A percentile compares a stretch with the other conserved stretches of the same genome.
phyloP scores from a whole-genome alignment of 169 alveolate species.

The Fabrea salina region DNA sequence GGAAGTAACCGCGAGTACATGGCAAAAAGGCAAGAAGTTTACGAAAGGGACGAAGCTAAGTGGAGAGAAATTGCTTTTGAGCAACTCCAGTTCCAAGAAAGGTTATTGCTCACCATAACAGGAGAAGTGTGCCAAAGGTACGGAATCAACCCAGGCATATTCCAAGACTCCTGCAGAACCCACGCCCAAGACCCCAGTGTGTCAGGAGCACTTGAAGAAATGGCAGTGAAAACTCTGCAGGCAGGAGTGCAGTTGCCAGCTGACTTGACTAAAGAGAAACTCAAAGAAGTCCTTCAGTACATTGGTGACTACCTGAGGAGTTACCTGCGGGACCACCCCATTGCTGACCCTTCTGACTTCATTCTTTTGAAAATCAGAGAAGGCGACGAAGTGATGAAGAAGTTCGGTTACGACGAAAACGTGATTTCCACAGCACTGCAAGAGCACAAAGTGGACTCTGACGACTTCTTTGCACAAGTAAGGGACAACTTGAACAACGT shows the following conservation, averaged over 20 bases:
- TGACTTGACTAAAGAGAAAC: slow-evolving; percentile 20
- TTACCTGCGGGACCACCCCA: background rate
- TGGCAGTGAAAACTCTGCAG: slow-evolving; percentile 31
- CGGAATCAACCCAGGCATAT: slow-evolving; percentile 7
- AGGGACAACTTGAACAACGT: slow-evolving; percentile 15
- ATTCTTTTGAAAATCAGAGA: slow-evolving; percentile 25
- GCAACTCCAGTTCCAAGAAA: slow-evolving; percentile 22
- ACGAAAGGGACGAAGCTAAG: slow-evolving; percentile 13
- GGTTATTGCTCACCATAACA: slow-evolving; percentile 3
- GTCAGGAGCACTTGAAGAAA: slow-evolving; percentile 26
- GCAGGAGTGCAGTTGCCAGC: background rate
- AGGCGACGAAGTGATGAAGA: slow-evolving; percentile 29
- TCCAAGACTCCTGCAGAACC: slow-evolving; percentile 8
- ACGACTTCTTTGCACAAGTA: slow-evolving; percentile 1
- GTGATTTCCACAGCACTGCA: slow-evolving; percentile 9
- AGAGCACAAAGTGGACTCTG: background rate
- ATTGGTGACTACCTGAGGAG: background rate
- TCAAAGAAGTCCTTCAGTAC: slow-evolving; percentile 27
- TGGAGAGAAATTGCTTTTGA: slow-evolving; percentile 19
- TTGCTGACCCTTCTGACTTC: background rate
- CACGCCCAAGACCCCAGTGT: slow-evolving; percentile 1
- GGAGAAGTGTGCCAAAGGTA: slow-evolving; percentile 24
- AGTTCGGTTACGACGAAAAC: slow-evolving; percentile 25
- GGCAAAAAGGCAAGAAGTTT: slow-evolving; percentile 1
- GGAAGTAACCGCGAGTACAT: slow-evolving; percentile 4